Percentiles rank a stretch among this genome's conserved stretches.
Evolutionary conservation across 305 asterid species (phyloP).

Genomic region (Fraxinus angustifolia): DNA sequence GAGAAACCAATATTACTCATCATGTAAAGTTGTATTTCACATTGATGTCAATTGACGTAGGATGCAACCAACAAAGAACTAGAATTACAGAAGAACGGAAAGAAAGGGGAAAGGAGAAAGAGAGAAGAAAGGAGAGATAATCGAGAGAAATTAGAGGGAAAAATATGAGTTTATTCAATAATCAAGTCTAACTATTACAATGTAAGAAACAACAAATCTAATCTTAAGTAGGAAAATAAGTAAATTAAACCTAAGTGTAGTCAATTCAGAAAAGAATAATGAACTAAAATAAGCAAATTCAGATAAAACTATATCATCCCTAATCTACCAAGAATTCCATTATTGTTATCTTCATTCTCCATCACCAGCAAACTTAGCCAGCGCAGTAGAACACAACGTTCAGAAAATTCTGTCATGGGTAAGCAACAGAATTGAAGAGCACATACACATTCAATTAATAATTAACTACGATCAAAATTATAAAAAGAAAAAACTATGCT

Average conservation of each 20-base stretch:
- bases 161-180: neutral
- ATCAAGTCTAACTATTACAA: neutral
- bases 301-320: neutral
- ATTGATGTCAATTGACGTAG: neutral
- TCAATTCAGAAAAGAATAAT: neutral
- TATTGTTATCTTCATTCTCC: neutral
- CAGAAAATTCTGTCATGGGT: constrained; percentile 15
- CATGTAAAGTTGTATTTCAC: neutral
- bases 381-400: constrained; percentile 1
- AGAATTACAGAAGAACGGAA: neutral
- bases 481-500: neutral
- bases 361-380: neutral
- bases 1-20: neutral
- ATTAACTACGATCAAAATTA: neutral
- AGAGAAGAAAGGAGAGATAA: neutral
- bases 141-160: neutral
- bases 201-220: neutral
- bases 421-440: constrained; percentile 6
- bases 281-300: neutral
- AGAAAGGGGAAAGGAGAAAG: neutral
- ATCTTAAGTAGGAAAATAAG: neutral
- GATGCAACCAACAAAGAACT: neutral
- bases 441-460: neutral
- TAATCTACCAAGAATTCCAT: neutral
- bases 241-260: neutral